Evolutionary conservation across 495 filamentous ascomycete genomes (phyloP).

Genomic region (Chaetomium tenue): DNA sequence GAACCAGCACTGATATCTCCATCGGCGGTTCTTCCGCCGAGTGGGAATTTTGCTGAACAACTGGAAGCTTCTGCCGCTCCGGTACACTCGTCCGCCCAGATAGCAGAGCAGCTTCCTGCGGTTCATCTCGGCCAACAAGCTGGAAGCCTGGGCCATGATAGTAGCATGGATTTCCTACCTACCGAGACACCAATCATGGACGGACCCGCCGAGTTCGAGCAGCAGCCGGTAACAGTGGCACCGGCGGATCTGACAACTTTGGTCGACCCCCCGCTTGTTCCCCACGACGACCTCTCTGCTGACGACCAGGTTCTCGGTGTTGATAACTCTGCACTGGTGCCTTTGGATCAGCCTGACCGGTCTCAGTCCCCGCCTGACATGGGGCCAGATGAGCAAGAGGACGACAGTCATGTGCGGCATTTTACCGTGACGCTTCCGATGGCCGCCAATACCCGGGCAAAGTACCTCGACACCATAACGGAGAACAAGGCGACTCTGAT

Average conservation of each 20-base stretch:
- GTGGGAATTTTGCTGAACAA: background rate
- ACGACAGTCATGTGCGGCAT: constrained; percentile 21
- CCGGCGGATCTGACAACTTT: constrained; percentile 41
- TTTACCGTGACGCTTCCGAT: constrained; percentile 46
- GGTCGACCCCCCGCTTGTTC: constrained; percentile 29
- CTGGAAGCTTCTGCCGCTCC: constrained; percentile 7
- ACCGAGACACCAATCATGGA: background rate
- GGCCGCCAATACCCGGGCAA: constrained; percentile 36
- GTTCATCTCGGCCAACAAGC: background rate
- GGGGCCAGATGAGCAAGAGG: constrained; percentile 10
- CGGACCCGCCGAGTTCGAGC: constrained; percentile 16
- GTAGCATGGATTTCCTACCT: constrained; percentile 10
- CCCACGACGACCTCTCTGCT: constrained; percentile 20
- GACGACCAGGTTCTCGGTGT: constrained; percentile 18
- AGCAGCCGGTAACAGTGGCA: constrained; percentile 37
- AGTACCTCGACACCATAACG: constrained; percentile 42
- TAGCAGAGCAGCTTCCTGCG: constrained; percentile 15
- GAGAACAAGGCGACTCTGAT: constrained; percentile 39
- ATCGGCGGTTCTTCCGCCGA: constrained; percentile 15
- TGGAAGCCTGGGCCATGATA: constrained; percentile 10
- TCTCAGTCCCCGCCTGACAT: constrained; percentile 1
- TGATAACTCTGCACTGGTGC: background rate
- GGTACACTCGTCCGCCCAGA: background rate
- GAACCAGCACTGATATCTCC: constrained; percentile 17
- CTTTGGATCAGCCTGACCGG: background rate